Evolutionary conservation across 2,329 filamentous ascomycete genomes (phyloP).

Genomic region (Fusarium transvaalense): DNA sequence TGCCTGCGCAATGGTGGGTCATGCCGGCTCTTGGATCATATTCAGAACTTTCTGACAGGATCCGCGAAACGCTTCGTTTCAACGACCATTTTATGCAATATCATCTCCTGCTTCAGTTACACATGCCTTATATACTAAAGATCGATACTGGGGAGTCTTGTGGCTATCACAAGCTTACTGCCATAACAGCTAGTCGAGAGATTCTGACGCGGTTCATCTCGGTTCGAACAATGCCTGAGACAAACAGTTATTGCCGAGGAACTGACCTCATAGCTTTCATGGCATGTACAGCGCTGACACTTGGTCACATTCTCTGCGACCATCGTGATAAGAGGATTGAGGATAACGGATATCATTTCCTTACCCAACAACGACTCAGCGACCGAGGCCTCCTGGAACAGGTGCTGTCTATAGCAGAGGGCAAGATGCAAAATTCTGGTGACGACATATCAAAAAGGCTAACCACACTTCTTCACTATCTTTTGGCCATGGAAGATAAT

Average conservation of each 20-base stretch:
- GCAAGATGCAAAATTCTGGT: constrained; percentile 50
- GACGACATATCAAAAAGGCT: constrained; percentile 58
- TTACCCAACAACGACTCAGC: constrained; percentile 57
- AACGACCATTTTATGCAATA: constrained; percentile 65
- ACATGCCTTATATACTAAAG: constrained; percentile 66
- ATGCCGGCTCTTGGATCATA: constrained; percentile 43
- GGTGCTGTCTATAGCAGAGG: constrained; percentile 53
- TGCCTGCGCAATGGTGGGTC: constrained; percentile 64
- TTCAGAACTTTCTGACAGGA: constrained; percentile 29
- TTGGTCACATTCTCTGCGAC: constrained; percentile 60
- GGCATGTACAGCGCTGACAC: constrained; percentile 61
- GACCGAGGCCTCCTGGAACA: constrained; percentile 58
- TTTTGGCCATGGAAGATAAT: constrained; percentile 58
- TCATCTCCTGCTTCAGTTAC: constrained; percentile 63
- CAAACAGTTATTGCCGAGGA: constrained; percentile 59
- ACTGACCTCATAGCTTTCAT: constrained; percentile 65
- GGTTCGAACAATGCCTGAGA: constrained; percentile 57
- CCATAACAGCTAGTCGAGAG: constrained; percentile 62
- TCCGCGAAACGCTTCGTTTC: constrained; percentile 50
- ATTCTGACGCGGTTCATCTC: constrained; percentile 61
- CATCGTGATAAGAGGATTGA: constrained; percentile 37
- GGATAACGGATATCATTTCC: constrained; percentile 44
- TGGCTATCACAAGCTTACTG: constrained; percentile 60
- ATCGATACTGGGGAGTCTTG: constrained; percentile 53
- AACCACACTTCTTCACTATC: constrained; percentile 55